These are phyloP conservation scores for Pichia sp. DNA, from an alignment of 1,139 yeast genomes.

Conservation along the genomic window DNA sequence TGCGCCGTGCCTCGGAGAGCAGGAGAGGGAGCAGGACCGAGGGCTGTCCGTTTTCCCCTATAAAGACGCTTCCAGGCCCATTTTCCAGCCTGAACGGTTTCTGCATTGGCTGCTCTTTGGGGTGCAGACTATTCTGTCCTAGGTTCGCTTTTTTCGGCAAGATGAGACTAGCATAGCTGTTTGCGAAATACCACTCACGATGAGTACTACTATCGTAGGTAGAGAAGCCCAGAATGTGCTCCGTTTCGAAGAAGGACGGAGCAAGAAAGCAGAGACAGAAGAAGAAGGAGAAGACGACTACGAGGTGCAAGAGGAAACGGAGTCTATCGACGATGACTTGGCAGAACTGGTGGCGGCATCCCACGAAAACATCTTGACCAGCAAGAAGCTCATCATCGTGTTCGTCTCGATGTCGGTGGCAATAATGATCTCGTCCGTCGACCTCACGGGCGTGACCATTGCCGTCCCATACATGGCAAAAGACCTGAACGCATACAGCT, in stretches of 20 bases:
- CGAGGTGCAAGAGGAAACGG: neutral
- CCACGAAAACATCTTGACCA: constrained; percentile 22
- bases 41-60: neutral
- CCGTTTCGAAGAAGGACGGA: neutral
- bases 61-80: neutral
- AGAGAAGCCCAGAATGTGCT: neutral
- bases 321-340: neutral
- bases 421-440: constrained; percentile 33
- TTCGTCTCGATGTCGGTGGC: constrained; percentile 22
- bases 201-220: neutral
- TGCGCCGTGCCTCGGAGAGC: neutral
- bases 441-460: constrained; percentile 39
- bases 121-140: too few relatives aligned
- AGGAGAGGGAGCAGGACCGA: too few relatives aligned
- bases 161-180: neutral
- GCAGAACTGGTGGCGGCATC: constrained; percentile 2
- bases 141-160: neutral
- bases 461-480: constrained; percentile 24
- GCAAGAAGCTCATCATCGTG: constrained; percentile 19
- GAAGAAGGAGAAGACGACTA: too few relatives aligned
- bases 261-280: neutral
- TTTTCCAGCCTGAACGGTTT: too few relatives aligned
- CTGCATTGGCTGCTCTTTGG: too few relatives aligned
- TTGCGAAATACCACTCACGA: neutral
- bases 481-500: constrained; percentile 21